These are phyloP conservation scores for Nicotiana sylvestris DNA, from an alignment of 257 asterid species.

Conservation along the genomic window DNA sequence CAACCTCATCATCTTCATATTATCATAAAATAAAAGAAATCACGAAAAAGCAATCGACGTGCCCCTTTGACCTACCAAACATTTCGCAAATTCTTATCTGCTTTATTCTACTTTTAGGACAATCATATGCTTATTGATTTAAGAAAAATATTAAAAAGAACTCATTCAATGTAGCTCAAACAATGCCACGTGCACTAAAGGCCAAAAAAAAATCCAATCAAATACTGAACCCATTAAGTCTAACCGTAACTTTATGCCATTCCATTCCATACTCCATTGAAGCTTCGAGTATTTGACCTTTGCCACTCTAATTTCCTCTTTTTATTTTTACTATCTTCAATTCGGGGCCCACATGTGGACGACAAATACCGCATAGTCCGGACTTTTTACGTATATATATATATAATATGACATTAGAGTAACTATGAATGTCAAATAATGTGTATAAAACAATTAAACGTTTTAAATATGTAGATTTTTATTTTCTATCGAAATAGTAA, in stretches of 20 bases:
- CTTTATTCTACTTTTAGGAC: not conserved
- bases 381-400: too few relatives aligned
- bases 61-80: constrained; percentile 38
- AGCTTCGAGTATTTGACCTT: not conserved
- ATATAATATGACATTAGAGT: too few relatives aligned
- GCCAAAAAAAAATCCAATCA: not conserved
- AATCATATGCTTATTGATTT: not conserved
- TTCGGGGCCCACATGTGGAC: not conserved
- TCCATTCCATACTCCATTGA: not conserved
- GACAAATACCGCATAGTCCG: too few relatives aligned
- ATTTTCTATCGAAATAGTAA: not conserved
- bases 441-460: too few relatives aligned
- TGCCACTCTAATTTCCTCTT: not conserved
- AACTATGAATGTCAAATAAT: too few relatives aligned
- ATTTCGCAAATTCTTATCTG: constrained; percentile 8
- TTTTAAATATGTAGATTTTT: not conserved
- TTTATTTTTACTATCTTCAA: not conserved
- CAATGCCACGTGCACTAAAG: constrained; percentile 29
- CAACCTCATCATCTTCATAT: constrained; percentile 5
- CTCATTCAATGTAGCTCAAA: not conserved
- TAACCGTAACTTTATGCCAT: not conserved
- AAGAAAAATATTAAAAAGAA: too few relatives aligned
- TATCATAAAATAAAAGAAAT: too few relatives aligned
- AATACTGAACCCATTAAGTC: not conserved
- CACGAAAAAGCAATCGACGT: constrained; percentile 17